Conservation (phyloP, 257 asterid genomes). For the Solanum pinnatisectum region DNA sequence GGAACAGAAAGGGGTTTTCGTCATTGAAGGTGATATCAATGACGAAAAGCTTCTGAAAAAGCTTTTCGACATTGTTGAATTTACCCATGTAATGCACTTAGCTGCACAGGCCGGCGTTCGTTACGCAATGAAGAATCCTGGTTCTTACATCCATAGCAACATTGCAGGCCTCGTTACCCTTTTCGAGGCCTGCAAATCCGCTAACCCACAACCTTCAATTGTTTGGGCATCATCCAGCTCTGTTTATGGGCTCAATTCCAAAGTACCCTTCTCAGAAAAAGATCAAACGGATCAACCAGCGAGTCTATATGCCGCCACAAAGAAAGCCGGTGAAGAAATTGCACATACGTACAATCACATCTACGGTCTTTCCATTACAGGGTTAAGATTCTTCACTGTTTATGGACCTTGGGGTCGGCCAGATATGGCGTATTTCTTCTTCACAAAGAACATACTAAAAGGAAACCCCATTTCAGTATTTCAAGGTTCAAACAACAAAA, state of each 20-base stretch:
- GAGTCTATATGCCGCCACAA: conserved; percentile 34
- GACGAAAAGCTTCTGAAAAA: conserved; percentile 8
- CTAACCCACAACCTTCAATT: conserved; percentile 31
- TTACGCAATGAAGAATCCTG: conserved; percentile 33
- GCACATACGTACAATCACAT: conserved; percentile 37
- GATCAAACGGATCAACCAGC: conserved; percentile 34
- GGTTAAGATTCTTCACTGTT: conserved; percentile 28
- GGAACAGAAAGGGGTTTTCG: conserved; percentile 6
- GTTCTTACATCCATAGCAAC: conserved; percentile 31
- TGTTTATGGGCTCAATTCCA: conserved; percentile 31
- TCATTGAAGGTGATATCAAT: conserved; percentile 24
- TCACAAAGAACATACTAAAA: conserved; percentile 25
- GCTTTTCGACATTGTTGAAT: conserved; percentile 15
- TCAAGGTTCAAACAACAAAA: conserved; percentile 21
- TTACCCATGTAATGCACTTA: conserved; percentile 37
- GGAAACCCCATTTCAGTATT: conserved; percentile 17
- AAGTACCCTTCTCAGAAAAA: conserved; percentile 27
- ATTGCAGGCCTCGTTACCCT: conserved; percentile 38
- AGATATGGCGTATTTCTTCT: conserved; percentile 42
- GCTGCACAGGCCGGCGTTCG: conserved; percentile 50
- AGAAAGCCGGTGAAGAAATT: conserved; percentile 44
- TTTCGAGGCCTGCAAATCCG: conserved; percentile 30
- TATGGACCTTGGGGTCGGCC: conserved; percentile 48
- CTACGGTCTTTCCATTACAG: conserved; percentile 34
- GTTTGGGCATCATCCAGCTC: conserved; percentile 46